Percentiles rank a stretch among this genome's conserved stretches.
Evolutionary conservation across 371 early-diverging fungal species (phyloP).

Genomic region (Catenaria anguillulae): DNA sequence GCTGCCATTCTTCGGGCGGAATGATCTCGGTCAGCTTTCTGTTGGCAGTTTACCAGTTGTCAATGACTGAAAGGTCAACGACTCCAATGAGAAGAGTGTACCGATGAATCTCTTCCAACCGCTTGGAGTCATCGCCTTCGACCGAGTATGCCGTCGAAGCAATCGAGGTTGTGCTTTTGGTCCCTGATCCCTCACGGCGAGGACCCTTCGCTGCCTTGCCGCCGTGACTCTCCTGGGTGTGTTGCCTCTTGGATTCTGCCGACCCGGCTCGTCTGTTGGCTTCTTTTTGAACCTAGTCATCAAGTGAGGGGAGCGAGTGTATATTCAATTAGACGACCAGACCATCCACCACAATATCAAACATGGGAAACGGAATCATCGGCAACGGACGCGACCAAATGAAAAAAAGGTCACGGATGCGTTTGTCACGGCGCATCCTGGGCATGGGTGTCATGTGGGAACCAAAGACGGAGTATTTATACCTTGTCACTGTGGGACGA

Average conservation of each 20-base stretch:
- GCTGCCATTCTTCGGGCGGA: conserved; percentile 14
- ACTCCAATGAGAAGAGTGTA: neutral
- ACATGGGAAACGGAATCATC: too few species aligned
- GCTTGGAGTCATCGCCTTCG: conserved; percentile 4
- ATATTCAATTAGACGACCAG: too few species aligned
- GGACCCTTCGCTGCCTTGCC: neutral
- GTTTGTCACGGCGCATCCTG: neutral
- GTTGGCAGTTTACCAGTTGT: neutral
- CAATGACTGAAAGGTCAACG: neutral
- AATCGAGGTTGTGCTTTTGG: neutral
- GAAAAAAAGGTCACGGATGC: neutral
- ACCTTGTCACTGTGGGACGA: neutral
- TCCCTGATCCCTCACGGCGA: neutral
- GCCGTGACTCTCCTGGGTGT: too few species aligned
- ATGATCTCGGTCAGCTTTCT: conserved; percentile 11
- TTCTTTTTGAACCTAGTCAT: too few species aligned
- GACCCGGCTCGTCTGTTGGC: too few species aligned
- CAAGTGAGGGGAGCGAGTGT: too few species aligned
- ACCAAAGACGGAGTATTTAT: neutral
- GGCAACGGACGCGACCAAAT: too few species aligned
- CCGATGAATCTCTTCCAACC: conserved; percentile 13
- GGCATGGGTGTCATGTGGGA: too few species aligned
- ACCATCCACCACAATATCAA: too few species aligned
- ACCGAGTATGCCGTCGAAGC: conserved; percentile 10
- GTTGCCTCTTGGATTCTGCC: too few species aligned